Percentiles rank a stretch among this genome's conserved stretches.
phyloP scores from a whole-genome alignment of 176 grass and related monocot species.

The Carex scoparia region DNA sequence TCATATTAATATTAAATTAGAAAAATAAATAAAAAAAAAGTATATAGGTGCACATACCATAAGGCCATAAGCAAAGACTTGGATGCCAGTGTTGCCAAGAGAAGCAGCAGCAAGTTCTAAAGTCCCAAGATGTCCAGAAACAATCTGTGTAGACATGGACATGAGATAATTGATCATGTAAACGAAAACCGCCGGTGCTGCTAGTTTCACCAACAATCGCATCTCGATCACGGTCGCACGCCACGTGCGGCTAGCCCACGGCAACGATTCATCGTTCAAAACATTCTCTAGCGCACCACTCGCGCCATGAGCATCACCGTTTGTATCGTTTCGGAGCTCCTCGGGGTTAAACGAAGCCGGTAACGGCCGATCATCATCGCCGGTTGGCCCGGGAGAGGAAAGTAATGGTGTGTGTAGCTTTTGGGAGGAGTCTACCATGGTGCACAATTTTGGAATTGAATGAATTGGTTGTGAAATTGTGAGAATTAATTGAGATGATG shows the following conservation, averaged over 20 bases:
- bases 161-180: constrained; percentile 46
- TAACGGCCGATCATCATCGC: constrained; percentile 26
- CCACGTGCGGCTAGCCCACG: constrained; percentile 29
- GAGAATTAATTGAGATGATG: background rate
- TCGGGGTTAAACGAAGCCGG: background rate
- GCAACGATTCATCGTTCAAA: constrained; percentile 32
- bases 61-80: constrained; percentile 43
- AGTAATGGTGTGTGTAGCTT: constrained; percentile 17
- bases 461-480: background rate
- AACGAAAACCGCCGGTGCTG: constrained; percentile 47
- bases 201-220: constrained; percentile 34
- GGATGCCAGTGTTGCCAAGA: constrained; percentile 44
- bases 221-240: constrained; percentile 38
- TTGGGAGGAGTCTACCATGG: background rate
- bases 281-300: constrained; percentile 40
- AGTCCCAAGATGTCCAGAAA: constrained; percentile 42
- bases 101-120: constrained; percentile 41
- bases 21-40: background rate
- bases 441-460: background rate
- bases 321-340: background rate
- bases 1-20: background rate
- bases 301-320: background rate
- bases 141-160: constrained; percentile 40
- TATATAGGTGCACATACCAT: constrained; percentile 21
- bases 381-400: background rate